Evolutionary conservation across 495 filamentous ascomycete species (phyloP), one percentile per base, ranked within the genome.

Genomic region (Hypomontagnella monticulosa): DNA sequence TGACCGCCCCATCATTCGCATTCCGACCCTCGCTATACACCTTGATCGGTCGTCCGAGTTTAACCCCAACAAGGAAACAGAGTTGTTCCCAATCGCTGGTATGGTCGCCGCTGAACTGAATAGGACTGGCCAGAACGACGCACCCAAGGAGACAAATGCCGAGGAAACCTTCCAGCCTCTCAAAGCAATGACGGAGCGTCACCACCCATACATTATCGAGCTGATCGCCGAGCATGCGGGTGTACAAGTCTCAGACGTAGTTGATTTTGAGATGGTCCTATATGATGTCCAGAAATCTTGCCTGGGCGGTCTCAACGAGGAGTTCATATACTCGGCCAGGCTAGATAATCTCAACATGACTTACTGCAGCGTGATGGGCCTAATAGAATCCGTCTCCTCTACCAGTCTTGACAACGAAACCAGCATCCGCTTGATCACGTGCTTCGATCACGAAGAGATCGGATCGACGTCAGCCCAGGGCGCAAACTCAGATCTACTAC

Each of bases 391-490:
- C 1, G 76, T 94, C n/a, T 61, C 57, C 14, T 70, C 61, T 10
- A 33, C 43, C 6, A 77, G 77, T n/a, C 82, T 98, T 32, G 86
- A 93, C 30, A 74, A 89, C 14, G 95, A 97, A 67, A 77, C 85
- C 2, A 87, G 84, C 37, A 97, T 98, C 70, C 92, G 95, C 19
- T 81, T 99, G 9, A 89, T 97, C 69, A 87, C 92, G 18, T 88
- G 93, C 67, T 99, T 98, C 74, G 95, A 99, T 74, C 95, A 99
- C 79, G 95, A 99, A 75, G 95, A 99, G 71, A 93, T 98, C 70
- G 96, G 95, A 44, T 96, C 91, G 63, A 84, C 83, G 33, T 94
- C 91, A 7, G 93, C 95, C 4, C 96, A 99, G 68, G 95, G 95
- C 66, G 95, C 95, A 2, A 87, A 93, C 76, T 97, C 93, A 4